Conservation (phyloP, 2,329 filamentous ascomycete genomes). For the Arthrobotrys musiformis region DNA sequence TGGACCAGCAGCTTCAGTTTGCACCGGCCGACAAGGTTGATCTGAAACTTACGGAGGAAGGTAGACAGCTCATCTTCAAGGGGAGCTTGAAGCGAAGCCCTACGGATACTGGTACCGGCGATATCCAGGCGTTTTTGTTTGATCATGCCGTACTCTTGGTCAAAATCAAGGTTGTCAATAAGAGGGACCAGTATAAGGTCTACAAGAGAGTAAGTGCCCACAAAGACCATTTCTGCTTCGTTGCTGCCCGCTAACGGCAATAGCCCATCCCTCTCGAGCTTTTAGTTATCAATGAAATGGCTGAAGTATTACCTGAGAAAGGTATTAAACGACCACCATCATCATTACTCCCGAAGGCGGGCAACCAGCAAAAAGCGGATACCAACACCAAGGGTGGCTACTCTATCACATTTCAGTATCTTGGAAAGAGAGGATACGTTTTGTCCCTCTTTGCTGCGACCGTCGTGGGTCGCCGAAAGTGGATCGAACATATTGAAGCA, state of each 20-base stretch:
- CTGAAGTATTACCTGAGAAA: slow-evolving; percentile 88
- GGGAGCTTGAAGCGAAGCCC: slow-evolving; percentile 91
- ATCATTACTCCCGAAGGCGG: slow-evolving; percentile 76
- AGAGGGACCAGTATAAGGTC: slow-evolving; percentile 92
- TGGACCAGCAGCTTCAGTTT: slow-evolving; percentile 93
- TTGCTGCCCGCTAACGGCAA: slow-evolving; percentile 3
- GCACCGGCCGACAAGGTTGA: slow-evolving; percentile 90
- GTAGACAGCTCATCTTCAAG: slow-evolving; percentile 92
- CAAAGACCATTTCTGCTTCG: not conserved
- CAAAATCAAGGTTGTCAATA: slow-evolving; percentile 88
- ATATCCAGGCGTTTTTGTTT: slow-evolving; percentile 94
- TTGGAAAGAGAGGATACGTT: slow-evolving; percentile 95
- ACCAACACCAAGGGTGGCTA: slow-evolving; percentile 75
- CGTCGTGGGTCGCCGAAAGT: slow-evolving; percentile 88
- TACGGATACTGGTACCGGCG: slow-evolving; percentile 66
- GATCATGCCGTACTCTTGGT: slow-evolving; percentile 95
- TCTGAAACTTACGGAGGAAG: slow-evolving; percentile 91
- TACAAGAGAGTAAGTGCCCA: slow-evolving; percentile 74
- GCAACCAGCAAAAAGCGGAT: slow-evolving; percentile 65
- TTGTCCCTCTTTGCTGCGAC: slow-evolving; percentile 87
- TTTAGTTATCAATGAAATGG: slow-evolving; percentile 94
- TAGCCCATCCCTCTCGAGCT: slow-evolving; percentile 93
- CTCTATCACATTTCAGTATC: slow-evolving; percentile 94
- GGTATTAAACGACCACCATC: slow-evolving; percentile 87
- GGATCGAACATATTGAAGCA: slow-evolving; percentile 92